Percentiles rank a stretch among this genome's conserved stretches.
Evolutionary conservation across 2,329 filamentous ascomycete genomes (phyloP).

Genomic region (Fusarium secorum): DNA sequence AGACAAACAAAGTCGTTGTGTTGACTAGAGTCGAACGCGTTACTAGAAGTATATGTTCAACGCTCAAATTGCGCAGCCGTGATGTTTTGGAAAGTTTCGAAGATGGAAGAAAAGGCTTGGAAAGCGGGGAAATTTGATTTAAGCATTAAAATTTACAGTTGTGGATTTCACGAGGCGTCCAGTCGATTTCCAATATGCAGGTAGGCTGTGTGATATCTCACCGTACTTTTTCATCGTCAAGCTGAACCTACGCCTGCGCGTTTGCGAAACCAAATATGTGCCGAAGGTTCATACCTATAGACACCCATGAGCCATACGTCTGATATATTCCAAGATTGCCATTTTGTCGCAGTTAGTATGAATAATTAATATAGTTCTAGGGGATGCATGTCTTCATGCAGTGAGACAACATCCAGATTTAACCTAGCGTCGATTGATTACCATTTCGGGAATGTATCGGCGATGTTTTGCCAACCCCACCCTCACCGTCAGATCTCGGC

Average conservation of each 20-base stretch:
- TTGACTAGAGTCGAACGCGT: too few relatives aligned
- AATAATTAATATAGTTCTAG: too few relatives aligned
- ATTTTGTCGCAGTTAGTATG: not conserved
- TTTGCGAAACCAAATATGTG: not conserved
- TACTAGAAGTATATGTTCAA: not conserved
- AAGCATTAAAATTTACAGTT: not conserved
- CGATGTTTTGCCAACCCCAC: not conserved
- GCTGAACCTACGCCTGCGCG: rapidly evolving
- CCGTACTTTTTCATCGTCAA: not conserved
- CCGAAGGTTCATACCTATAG: rapidly evolving
- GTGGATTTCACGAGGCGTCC: not conserved
- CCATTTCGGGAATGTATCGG: not conserved
- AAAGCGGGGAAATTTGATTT: not conserved
- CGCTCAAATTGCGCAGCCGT: rapidly evolving
- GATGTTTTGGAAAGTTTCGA: rapidly evolving
- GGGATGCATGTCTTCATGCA: rapidly evolving
- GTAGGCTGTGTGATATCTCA: not conserved
- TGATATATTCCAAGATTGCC: too few relatives aligned
- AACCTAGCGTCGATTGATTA: not conserved
- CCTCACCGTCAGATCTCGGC: not conserved
- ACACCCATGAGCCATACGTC: rapidly evolving
- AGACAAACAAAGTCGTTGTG: not conserved
- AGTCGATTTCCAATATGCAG: rapidly evolving
- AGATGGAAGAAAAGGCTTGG: rapidly evolving
- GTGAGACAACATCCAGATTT: not conserved